A percentile compares a stretch with the other conserved stretches of the same genome.
Evolutionary conservation across 2,329 filamentous ascomycete genomes (phyloP).

Genomic region (Coniella vitis): DNA sequence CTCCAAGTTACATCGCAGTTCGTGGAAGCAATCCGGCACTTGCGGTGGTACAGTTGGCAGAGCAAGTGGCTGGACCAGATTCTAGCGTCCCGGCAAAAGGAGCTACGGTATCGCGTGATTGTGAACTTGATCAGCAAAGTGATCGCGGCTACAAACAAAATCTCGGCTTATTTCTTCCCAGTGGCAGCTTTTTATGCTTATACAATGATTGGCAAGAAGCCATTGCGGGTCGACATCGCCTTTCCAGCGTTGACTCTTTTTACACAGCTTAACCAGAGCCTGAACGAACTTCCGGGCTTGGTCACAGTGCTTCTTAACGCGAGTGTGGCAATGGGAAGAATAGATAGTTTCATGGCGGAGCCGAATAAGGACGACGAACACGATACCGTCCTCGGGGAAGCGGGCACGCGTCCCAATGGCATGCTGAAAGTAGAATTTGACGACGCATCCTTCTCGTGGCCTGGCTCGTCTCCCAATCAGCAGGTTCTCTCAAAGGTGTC

Average conservation of each 20-base stretch:
- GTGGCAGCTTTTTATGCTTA: constrained; percentile 77
- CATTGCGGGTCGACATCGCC: constrained; percentile 71
- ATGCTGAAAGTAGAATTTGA: constrained; percentile 45
- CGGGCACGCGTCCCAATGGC: constrained; percentile 16
- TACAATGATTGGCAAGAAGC: constrained; percentile 60
- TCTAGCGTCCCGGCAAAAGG: constrained; percentile 59
- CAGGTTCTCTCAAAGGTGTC: constrained; percentile 42
- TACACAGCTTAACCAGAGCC: constrained; percentile 61
- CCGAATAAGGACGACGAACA: constrained; percentile 61
- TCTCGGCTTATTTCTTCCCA: constrained; percentile 69
- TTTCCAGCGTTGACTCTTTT: constrained; percentile 85
- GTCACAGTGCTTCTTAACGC: constrained; percentile 75
- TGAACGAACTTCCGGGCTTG: constrained; percentile 68
- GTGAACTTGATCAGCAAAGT: constrained; percentile 55
- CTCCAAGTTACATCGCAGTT: constrained; percentile 79
- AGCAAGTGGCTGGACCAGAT: constrained; percentile 65
- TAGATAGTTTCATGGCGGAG: constrained; percentile 81
- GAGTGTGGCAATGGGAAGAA: constrained; percentile 71
- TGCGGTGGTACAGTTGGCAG: constrained; percentile 81
- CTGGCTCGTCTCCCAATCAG: constrained; percentile 46
- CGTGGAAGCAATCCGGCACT: constrained; percentile 75
- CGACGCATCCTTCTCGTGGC: constrained; percentile 72
- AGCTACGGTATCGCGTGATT: constrained; percentile 58
- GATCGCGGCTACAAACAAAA: constrained; percentile 63
- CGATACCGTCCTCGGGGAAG: constrained; percentile 24